These are phyloP conservation scores for Diaporthe sp. DNA, from an alignment of 2,329 filamentous ascomycete genomes.

Conservation along the genomic window DNA sequence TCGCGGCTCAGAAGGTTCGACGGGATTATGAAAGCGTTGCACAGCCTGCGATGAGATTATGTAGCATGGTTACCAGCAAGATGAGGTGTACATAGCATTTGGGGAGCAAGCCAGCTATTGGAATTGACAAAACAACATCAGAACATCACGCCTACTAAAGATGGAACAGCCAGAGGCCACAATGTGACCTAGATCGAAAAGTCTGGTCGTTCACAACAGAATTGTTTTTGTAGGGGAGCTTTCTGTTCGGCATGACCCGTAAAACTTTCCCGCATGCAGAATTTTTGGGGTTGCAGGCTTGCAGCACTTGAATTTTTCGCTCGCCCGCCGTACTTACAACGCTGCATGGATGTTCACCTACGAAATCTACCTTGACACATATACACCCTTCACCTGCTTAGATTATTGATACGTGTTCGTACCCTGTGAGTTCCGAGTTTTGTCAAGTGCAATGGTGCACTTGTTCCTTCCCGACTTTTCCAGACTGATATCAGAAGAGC, in stretches of 20 bases:
- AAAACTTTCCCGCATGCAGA: constrained; percentile 36
- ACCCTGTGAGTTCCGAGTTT: not conserved
- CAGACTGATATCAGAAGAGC: not conserved
- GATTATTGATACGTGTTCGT: not conserved
- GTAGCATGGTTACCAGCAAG: not conserved
- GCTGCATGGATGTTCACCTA: constrained; percentile 24
- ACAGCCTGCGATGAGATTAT: not conserved
- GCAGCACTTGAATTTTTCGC: constrained; percentile 39
- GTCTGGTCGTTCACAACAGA: not conserved
- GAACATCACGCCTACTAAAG: constrained; percentile 24
- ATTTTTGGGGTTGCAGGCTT: constrained; percentile 38
- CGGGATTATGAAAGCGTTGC: constrained; percentile 8
- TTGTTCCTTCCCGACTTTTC: not conserved
- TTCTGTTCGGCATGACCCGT: constrained; percentile 34
- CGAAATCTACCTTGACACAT: constrained; percentile 35
- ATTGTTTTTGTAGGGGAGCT: not conserved
- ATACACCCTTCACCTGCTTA: not conserved
- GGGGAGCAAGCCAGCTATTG: constrained; percentile 5
- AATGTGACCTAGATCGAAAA: not conserved
- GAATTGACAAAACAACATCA: constrained; percentile 25
- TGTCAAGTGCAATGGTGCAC: not conserved
- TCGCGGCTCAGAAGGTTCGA: not conserved
- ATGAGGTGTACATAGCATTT: constrained; percentile 1
- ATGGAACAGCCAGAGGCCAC: not conserved
- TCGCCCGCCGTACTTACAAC: constrained; percentile 1